A percentile compares a stretch with the other conserved stretches of the same genome.
Conservation (phyloP, 306 rosid species). For the Acacia crassicarpa region DNA sequence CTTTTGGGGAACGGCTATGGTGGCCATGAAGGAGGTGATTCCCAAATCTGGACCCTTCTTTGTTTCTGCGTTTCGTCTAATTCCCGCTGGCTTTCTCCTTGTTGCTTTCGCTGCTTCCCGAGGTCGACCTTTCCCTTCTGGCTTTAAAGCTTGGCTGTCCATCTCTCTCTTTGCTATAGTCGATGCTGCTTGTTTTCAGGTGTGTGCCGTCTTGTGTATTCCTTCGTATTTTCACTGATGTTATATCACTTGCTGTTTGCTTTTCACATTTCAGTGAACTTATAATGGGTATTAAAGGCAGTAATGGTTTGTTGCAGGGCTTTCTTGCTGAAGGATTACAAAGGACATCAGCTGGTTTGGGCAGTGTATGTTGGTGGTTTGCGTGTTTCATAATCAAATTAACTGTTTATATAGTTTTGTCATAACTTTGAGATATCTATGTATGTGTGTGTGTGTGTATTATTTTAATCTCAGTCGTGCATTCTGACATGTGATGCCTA, state of each 20-base stretch:
- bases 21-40: slow-evolving; percentile 91
- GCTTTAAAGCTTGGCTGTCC: slow-evolving; percentile 81
- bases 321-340: slow-evolving; percentile 86
- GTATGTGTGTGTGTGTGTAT: too few species aligned
- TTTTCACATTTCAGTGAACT: neutral
- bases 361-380: slow-evolving; percentile 66
- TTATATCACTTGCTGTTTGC: neutral
- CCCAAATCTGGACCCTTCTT: slow-evolving; percentile 83
- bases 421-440: neutral
- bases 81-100: slow-evolving; percentile 90
- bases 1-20: slow-evolving; percentile 99
- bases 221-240: neutral
- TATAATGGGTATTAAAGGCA: neutral
- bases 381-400: slow-evolving; percentile 23
- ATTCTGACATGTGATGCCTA: neutral
- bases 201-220: neutral
- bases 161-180: slow-evolving; percentile 73
- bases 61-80: slow-evolving; percentile 78
- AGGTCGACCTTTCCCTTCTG: slow-evolving; percentile 71
- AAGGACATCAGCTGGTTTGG: slow-evolving; percentile 92
- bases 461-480: neutral
- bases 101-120: slow-evolving; percentile 74
- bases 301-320: slow-evolving; percentile 52
- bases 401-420: neutral
- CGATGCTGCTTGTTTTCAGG: slow-evolving; percentile 89